Evolutionary conservation across 805 yeast genomes (phyloP).

Genomic region (Blastobotrys attinorum): DNA sequence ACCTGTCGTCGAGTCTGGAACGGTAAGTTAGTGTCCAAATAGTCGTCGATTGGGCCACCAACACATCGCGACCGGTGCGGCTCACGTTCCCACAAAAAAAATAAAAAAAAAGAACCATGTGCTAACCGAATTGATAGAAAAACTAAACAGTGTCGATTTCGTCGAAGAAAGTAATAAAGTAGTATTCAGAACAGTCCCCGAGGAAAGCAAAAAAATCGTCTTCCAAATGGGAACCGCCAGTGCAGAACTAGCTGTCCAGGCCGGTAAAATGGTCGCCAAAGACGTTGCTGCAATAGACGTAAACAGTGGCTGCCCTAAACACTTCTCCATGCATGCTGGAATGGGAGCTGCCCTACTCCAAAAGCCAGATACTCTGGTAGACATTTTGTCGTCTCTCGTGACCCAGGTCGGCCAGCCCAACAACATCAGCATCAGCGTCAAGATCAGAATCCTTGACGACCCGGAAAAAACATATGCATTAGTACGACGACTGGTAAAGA

Average conservation of each 20-base stretch:
- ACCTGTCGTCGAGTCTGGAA: conserved; percentile 62
- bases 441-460: conserved; percentile 66
- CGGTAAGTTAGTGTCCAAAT: conserved; percentile 21
- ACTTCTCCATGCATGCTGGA: conserved; percentile 87
- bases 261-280: conserved; percentile 68
- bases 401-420: conserved; percentile 71
- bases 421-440: conserved; percentile 78
- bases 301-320: conserved; percentile 97
- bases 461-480: conserved; percentile 49
- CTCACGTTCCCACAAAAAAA: background rate
- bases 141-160: conserved; percentile 27
- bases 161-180: conserved; percentile 33
- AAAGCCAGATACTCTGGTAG: conserved; percentile 72
- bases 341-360: conserved; percentile 93
- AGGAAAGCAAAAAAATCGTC: conserved; percentile 60
- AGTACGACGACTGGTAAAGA: conserved; percentile 49
- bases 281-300: conserved; percentile 93
- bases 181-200: conserved; percentile 67
- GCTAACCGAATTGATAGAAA: background rate
- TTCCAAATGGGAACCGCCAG: conserved; percentile 88
- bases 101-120: background rate
- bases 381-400: conserved; percentile 62
- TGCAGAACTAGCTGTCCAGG: conserved; percentile 79
- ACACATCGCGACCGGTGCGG: too few relatives aligned
- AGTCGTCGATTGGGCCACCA: background rate